Evolutionary conservation across 352 stramenopile species (phyloP), one percentile per base, ranked within the genome.

Genomic region (Phytophthora pisi): DNA sequence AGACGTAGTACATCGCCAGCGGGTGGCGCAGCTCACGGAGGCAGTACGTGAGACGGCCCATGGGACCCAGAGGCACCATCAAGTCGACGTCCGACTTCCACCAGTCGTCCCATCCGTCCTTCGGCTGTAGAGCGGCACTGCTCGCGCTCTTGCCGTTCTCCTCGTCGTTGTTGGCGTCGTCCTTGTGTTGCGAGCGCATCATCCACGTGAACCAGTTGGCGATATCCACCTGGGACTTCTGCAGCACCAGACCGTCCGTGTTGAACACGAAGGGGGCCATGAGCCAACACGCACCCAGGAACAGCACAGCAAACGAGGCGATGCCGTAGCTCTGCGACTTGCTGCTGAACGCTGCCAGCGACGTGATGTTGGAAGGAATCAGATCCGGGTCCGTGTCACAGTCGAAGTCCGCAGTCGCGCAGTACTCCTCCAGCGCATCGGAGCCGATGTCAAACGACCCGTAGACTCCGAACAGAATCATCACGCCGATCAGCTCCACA

Each of bases 191-290:
- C 4, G 75, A 57, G 8, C 67, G 68, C 82, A 93, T 91, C 87
- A 95, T 93, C 89, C 89, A 96, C 26, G 81, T 73, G 30, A 91
- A 91, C 89, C 89, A 96, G 49, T 95, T 86, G 2, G 66, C 57
- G 20, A 95, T 83, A 54, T 96, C 89, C 2, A 95, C 72, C 53
- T 88, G 92, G 10, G 88, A 90, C 63, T 95, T 95, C 38, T 91
- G 80, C 16, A 91, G 75, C 51, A 94, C 89, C 9, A 96, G 61
- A n/a, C 87, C 87, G 43, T 95, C 88, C n/a, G 89, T 95, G 68
- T 96, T 96, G 72, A 95, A 96, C 5, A 96, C 66, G 55, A 95
- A 96, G 0, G 89, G 89, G 16, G 86, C 86, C 49, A 95, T 71
- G 40, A 96, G 68, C 89, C 89, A 96, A 45, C 87, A 94, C 6